These are phyloP conservation scores for Arthrobotrys megalospora DNA, from an alignment of 2,329 filamentous ascomycete genomes.

Conservation along the genomic window DNA sequence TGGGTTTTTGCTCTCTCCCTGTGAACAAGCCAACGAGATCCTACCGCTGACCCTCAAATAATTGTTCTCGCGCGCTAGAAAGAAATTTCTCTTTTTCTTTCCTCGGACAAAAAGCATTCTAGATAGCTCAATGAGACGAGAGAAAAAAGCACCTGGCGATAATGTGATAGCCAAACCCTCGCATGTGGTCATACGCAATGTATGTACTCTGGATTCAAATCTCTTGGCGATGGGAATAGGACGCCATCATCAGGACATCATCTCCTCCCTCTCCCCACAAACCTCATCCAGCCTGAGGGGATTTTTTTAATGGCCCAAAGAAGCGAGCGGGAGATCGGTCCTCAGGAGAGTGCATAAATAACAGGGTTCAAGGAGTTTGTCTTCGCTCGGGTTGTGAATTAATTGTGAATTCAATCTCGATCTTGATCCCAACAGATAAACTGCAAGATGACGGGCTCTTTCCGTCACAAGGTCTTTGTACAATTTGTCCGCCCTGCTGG, in stretches of 20 bases:
- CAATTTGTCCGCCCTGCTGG: not conserved
- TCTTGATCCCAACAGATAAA: slow-evolving; percentile 16
- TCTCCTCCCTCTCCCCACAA: slow-evolving; percentile 13
- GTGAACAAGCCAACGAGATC: slow-evolving; percentile 15
- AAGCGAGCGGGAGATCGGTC: slow-evolving; percentile 53
- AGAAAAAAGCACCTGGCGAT: slow-evolving; percentile 17
- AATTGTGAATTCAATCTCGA: not conserved
- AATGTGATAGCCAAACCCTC: slow-evolving; percentile 20
- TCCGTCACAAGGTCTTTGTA: slow-evolving; percentile 20
- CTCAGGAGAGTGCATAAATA: slow-evolving; percentile 12
- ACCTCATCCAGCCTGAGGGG: slow-evolving; percentile 15
- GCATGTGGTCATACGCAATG: slow-evolving; percentile 2
- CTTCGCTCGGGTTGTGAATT: slow-evolving; percentile 2
- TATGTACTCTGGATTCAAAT: not conserved
- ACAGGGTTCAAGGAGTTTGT: slow-evolving; percentile 6
- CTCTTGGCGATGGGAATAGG: slow-evolving; percentile 3
- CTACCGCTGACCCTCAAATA: slow-evolving; percentile 14
- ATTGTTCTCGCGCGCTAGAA: slow-evolving; percentile 21
- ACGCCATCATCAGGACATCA: slow-evolving; percentile 27
- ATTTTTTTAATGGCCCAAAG: slow-evolving; percentile 17
- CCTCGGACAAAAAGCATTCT: not conserved
- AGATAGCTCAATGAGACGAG: not conserved
- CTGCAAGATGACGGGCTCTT: slow-evolving; percentile 9
- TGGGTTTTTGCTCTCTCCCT: not conserved
- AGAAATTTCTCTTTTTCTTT: slow-evolving; percentile 9